These are phyloP conservation scores for Oldenlandia corymbosa DNA, from an alignment of 257 asterid species.

Conservation along the genomic window DNA sequence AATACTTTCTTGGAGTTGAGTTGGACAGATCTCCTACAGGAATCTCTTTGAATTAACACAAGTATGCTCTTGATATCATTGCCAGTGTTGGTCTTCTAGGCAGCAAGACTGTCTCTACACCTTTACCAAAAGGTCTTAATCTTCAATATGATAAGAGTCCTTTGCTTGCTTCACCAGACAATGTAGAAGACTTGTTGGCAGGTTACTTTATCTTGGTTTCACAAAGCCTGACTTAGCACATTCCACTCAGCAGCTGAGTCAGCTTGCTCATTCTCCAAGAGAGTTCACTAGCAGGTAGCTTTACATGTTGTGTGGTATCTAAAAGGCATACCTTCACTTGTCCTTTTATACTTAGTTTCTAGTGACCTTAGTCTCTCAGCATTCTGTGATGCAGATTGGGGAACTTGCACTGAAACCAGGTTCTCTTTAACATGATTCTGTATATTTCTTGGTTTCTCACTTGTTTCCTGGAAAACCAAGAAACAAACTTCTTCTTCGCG, in stretches of 20 bases:
- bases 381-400: too few relatives aligned
- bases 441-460: too few relatives aligned
- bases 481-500: too few relatives aligned
- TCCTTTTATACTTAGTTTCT: too few relatives aligned
- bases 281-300: not conserved
- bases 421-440: too few relatives aligned
- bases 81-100: not conserved
- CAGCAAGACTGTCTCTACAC: not conserved
- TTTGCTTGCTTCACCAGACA: not conserved
- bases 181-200: not conserved
- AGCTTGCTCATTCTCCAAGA: not conserved
- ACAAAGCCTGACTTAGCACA: not conserved
- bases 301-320: not conserved
- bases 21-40: rapidly evolving
- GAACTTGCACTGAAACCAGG: too few relatives aligned
- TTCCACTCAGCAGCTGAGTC: not conserved
- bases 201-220: not conserved
- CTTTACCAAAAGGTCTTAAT: not conserved
- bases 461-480: too few relatives aligned
- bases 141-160: not conserved
- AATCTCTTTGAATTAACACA: not conserved
- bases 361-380: too few relatives aligned
- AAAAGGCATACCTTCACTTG: too few relatives aligned
- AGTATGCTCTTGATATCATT: not conserved
- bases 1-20: not conserved